A percentile compares a stretch with the other conserved stretches of the same genome.
These are phyloP conservation scores for Podospora pseudopauciseta DNA, from an alignment of 495 filamentous ascomycete genomes.

Conservation along the genomic window DNA sequence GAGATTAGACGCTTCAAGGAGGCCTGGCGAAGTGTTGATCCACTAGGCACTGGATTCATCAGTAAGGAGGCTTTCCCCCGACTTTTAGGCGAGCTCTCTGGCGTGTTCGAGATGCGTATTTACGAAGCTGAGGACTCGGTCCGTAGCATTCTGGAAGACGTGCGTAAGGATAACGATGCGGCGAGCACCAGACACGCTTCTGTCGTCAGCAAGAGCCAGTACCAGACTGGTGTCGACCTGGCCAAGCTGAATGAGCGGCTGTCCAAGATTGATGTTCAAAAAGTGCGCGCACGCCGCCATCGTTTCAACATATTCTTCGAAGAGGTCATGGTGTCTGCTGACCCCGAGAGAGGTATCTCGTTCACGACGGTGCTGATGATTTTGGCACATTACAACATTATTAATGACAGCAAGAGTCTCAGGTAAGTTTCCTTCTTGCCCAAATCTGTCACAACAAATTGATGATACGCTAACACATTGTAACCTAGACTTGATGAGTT, in stretches of 20 bases:
- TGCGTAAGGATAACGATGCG: constrained; percentile 53
- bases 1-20: constrained; percentile 97
- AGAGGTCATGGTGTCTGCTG: constrained; percentile 90
- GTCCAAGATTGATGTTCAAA: constrained; percentile 66
- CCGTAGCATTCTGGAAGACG: constrained; percentile 74
- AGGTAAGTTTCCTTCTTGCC: constrained; percentile 45
- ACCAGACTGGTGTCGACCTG: constrained; percentile 67
- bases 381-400: constrained; percentile 97
- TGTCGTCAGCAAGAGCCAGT: constrained; percentile 43
- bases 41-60: constrained; percentile 85
- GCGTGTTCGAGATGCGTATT: constrained; percentile 95
- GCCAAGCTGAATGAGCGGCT: constrained; percentile 70
- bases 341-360: constrained; percentile 79
- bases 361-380: constrained; percentile 97
- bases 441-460: constrained; percentile 7
- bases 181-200: constrained; percentile 53
- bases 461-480: constrained; percentile 6
- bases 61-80: constrained; percentile 88
- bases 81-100: constrained; percentile 84
- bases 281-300: constrained; percentile 66
- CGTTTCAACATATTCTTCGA: constrained; percentile 92
- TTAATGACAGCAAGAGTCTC: constrained; percentile 94
- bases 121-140: constrained; percentile 89
- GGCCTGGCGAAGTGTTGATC: constrained; percentile 94
- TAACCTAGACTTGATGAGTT: constrained; percentile 77